Base-by-base conservation (phyloP, 139 green algal genomes). In the Mychonastes homosphaera region DNA sequence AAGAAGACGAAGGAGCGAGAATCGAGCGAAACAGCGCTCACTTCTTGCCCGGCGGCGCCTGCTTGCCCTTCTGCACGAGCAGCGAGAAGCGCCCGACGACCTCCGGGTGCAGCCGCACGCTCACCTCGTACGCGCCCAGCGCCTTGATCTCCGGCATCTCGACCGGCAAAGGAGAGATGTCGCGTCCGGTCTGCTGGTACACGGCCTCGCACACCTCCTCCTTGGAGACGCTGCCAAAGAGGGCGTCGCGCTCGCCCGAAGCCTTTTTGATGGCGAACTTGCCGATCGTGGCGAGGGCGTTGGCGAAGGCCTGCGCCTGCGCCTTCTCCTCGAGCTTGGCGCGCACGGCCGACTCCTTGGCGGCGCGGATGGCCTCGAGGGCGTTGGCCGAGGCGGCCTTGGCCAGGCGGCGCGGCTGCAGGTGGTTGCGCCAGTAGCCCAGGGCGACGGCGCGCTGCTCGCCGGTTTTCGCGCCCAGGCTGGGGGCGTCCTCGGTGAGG, bases 221-320 rank as follows among this genome's bases (percentile, higher is more conserved):
- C 19, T 71, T 48, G 21, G 71, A 84, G 33, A 92, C 84, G 51
- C 64, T 81, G 69, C 86, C 84, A 62, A 87, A 95, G 47, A 96
- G 90, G 63, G 79, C 65, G 61, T 87, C 86, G 40, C 84, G 81
- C 26, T 91, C 83, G 47, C 86, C 86, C 30, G 72, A 64, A 73
- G 91, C 94, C 81, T 95, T 95, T 61, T 87, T 90, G 46, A 96
- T 79, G 1, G 79, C 62, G 64, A 96, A 94, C 68, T 95, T 95
- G 69, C 86, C 84, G 33, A 96, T 95, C 32, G 86, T 84, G 13
- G 44, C 30, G 51, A 87, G 72, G n/a, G 87, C 85, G 27, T 80
- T 81, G 16, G 80, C 79, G 67, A 86, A 83, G 3, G 71, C 77
- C 49, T 83, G 65, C 9, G 80, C 76, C 71, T 87, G 75, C 16